phyloP scores from a whole-genome alignment of 2,329 filamentous ascomycete species.

The Raffaelea deltoideospora region DNA sequence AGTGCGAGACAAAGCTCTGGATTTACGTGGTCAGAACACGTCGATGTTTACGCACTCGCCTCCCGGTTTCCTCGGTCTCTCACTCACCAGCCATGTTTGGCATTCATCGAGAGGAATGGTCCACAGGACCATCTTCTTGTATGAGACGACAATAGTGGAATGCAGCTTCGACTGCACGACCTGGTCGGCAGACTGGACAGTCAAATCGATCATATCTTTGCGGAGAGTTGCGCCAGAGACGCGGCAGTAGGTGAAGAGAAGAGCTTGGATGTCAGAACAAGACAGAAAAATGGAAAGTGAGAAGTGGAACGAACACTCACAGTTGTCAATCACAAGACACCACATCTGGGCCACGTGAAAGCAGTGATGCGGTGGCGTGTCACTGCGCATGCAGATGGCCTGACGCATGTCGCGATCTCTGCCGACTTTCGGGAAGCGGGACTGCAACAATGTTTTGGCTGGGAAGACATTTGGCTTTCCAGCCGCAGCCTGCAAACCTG shows the following conservation, averaged over 20 bases:
- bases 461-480: conserved; percentile 21
- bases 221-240: conserved; percentile 19
- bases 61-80: too few relatives aligned
- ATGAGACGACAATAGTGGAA: conserved; percentile 19
- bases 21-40: neutral
- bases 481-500: conserved; percentile 18
- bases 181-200: conserved; percentile 15
- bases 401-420: conserved; percentile 29
- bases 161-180: conserved; percentile 4
- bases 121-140: conserved; percentile 22
- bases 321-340: conserved; percentile 28
- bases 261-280: conserved; percentile 1
- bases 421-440: conserved; percentile 23
- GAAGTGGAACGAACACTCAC: conserved; percentile 14
- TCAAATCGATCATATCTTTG: conserved; percentile 17
- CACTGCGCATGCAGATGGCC: conserved; percentile 24
- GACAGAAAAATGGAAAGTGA: neutral
- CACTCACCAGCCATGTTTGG: conserved; percentile 28
- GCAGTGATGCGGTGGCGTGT: conserved; percentile 20
- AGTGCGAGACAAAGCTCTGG: conserved; percentile 24
- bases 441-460: conserved; percentile 26
- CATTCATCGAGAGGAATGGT: conserved; percentile 22
- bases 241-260: conserved; percentile 26
- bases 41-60: too few relatives aligned
- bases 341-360: conserved; percentile 34